Conservation (phyloP, 208 protist species). For the Novymonas esmeraldas region DNA sequence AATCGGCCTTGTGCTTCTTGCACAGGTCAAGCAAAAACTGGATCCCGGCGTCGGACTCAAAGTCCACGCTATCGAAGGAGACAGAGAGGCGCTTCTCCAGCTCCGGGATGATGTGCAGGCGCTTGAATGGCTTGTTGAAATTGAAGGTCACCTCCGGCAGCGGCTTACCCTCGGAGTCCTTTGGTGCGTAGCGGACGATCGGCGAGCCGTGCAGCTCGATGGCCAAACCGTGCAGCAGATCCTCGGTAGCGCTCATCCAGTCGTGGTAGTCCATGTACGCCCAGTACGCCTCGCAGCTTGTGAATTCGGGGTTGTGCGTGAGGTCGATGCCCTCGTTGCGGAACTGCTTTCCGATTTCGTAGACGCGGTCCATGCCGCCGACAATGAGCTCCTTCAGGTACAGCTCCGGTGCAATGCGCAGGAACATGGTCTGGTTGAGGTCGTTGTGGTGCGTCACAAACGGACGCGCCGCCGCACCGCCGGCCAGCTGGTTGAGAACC, state of each 20-base stretch:
- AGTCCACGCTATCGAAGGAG: slow-evolving; percentile 83
- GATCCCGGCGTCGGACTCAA: slow-evolving; percentile 73
- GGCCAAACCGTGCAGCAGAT: slow-evolving; percentile 96
- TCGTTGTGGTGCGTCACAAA: slow-evolving; percentile 99
- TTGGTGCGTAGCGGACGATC: slow-evolving; percentile 94
- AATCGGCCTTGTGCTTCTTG: slow-evolving; percentile 93
- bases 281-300: slow-evolving; percentile 99
- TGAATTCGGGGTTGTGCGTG: slow-evolving; percentile 99
- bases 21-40: slow-evolving; percentile 92
- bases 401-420: slow-evolving; percentile 99
- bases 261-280: slow-evolving; percentile 99
- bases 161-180: slow-evolving; percentile 84
- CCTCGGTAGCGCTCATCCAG: slow-evolving; percentile 98
- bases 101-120: slow-evolving; percentile 96
- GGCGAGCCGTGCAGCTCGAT: slow-evolving; percentile 93
- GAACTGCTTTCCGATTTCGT: slow-evolving; percentile 99
- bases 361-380: slow-evolving; percentile 99
- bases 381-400: slow-evolving; percentile 99
- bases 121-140: slow-evolving; percentile 98
- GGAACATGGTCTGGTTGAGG: slow-evolving; percentile 98
- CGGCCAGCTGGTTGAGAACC: slow-evolving; percentile 98
- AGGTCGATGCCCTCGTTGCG: slow-evolving; percentile 99
- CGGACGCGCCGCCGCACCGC: slow-evolving; percentile 98
- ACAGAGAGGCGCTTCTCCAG: slow-evolving; percentile 93
- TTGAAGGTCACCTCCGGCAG: slow-evolving; percentile 95